Evolutionary conservation across 768 basidiomycete genomes (phyloP), one percentile per base, ranked within the genome.

Genomic region (Tricholoma matsutake): DNA sequence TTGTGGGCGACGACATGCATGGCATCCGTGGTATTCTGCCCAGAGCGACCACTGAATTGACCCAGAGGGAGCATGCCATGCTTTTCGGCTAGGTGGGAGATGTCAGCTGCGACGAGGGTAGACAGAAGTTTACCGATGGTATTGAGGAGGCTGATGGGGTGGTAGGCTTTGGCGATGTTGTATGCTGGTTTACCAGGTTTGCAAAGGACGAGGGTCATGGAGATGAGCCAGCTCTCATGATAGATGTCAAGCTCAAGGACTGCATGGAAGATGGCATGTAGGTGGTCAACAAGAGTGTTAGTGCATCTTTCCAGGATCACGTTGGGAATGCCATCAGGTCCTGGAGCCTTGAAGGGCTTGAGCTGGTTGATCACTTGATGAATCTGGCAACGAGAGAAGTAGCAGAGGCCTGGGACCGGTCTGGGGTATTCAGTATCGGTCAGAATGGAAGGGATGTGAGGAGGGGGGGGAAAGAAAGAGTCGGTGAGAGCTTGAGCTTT

Each of bases 301-400:
- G 61, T 2, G 31, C 65, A 68, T 3, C 66, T 28, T 2, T 59
- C 63, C 20, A 73, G 61, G 0, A 75, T 62, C 1, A 65, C 43
- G 41, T 74, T 74, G 0, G 67, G 64, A 2, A 68, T 67, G 0
- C 56, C 51, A 3, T 63, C 69, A 0, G 69, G 68, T 0, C 71
- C 71, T 2, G 71, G 66, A 0, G 71, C 75, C 60, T 75, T 76
- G 65, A 67, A 69, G 0, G 68, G 63, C 8, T 63, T 63, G 13
- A 76, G 66, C 0, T 54, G 28, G 1, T 31, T 14, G 5, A 74
- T 67, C 0, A 65, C 66, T 0, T 29, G 22, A 4, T 37, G 25
- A 34, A 69, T 61, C 31, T 54, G 55, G 3, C 41, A 25, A 1
- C 45, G 20, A 0, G 67, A 60, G 16, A 66, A 49, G 31, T 25